These are phyloP conservation scores for Trichoderma gamsii DNA, from an alignment of 495 filamentous ascomycete species.

Conservation along the genomic window DNA sequence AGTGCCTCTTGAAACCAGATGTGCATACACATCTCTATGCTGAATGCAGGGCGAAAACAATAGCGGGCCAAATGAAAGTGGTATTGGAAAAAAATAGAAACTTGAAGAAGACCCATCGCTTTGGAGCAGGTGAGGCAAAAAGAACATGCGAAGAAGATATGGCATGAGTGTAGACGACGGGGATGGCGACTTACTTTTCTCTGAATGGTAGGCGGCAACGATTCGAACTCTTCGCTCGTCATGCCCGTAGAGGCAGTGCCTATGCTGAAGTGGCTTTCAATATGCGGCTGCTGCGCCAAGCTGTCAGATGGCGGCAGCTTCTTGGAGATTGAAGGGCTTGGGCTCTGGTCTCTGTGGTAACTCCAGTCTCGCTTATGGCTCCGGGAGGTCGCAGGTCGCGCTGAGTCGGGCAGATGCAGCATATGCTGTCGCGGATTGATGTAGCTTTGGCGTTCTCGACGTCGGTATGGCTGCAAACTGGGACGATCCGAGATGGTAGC, in stretches of 20 bases:
- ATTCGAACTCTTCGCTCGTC: conserved; percentile 39
- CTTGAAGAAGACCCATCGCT: background rate
- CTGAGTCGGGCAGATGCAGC: background rate
- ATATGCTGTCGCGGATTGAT: background rate
- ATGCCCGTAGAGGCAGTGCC: background rate
- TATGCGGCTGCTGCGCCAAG: background rate
- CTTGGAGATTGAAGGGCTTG: background rate
- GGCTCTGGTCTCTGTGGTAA: background rate
- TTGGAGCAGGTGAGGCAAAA: conserved; percentile 12
- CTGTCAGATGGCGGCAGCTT: background rate
- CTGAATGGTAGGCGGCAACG: conserved; percentile 50
- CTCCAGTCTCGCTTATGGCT: conserved; percentile 4
- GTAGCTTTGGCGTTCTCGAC: background rate
- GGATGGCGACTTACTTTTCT: conserved; percentile 45
- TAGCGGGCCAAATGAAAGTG: background rate
- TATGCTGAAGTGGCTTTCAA: no score
- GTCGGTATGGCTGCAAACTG: background rate
- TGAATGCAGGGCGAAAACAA: conserved; percentile 1
- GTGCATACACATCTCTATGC: background rate
- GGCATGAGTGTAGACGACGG: background rate
- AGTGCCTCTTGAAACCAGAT: background rate
- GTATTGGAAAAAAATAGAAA: conserved; percentile 5
- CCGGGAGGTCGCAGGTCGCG: background rate
- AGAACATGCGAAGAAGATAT: conserved; percentile 4
- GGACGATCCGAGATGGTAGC: background rate